Evolutionary conservation across 495 filamentous ascomycete genomes (phyloP), one percentile per base, ranked within the genome.

Genomic region (Hypoxylon fuscum): DNA sequence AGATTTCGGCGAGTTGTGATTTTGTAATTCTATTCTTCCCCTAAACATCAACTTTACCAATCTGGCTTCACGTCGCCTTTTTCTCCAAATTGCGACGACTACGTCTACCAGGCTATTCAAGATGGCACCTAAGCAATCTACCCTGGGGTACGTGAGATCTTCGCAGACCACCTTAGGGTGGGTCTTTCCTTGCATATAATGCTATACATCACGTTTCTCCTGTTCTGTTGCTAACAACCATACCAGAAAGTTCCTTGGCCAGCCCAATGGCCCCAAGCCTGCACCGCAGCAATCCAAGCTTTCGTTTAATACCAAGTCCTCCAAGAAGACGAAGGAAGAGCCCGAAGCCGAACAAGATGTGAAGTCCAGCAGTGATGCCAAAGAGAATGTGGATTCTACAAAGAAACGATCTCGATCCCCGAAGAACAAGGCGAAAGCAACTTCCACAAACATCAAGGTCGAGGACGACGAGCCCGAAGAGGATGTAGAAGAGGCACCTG

Each of bases 121-220:
- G 15, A 83, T 84, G 83, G 68, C 81, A 60, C 77, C 81, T 12
- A 96, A 93, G 72, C 94, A 98, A 81, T 85, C 90, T 68, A 97
- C 92, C 7, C 75, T 98, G 71, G 92, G 92, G 94, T 98, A 97
- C 80, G 94, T 96, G 41, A 88, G 83, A 73, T 80, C 87, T 54
- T 81, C 85, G 49, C 92, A 97, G 78, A 83, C 85, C 66, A 96
- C 90, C 53, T 78, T 96, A 72, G 86, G 90, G 93, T 96, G 85
- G 80, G 91, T 87, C 37, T 55, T n/a, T 45, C 45, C 29, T 56
- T 63, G 31, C 21, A 20, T 55, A 27, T n/a, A 10, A 35, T 20
- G 5, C 14, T 48, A 12, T 40, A 43, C 20, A 22, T 63, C 31
- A 12, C 27, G 21, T 10, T 21, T 20, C 62, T 15, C 11, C 10